Percentiles rank a stretch among this genome's conserved stretches.
phyloP scores from a whole-genome alignment of 306 rosid species.

The peach (Prunus persica) region DNA sequence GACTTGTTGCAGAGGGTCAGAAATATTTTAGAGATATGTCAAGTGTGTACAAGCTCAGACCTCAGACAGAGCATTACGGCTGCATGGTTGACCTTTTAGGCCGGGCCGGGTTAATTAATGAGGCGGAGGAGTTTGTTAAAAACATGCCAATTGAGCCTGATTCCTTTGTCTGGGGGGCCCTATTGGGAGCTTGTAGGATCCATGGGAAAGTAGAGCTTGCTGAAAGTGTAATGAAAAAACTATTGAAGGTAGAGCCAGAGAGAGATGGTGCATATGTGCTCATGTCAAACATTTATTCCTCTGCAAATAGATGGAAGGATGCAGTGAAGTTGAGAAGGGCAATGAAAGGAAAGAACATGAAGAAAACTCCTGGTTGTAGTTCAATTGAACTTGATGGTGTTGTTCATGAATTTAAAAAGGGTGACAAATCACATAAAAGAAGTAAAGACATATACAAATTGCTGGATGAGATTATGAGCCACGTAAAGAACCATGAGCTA shows the following conservation, averaged over 20 bases:
- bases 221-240: slow-evolving; percentile 26
- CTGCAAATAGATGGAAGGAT: slow-evolving; percentile 40
- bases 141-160: slow-evolving; percentile 42
- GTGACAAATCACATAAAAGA: slow-evolving; percentile 27
- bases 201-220: slow-evolving; percentile 37
- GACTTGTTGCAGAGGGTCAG: slow-evolving; percentile 40
- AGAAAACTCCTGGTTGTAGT: slow-evolving; percentile 45
- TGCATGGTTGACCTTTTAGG: slow-evolving; percentile 56
- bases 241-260: slow-evolving; percentile 28
- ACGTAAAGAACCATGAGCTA: slow-evolving; percentile 19
- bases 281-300: slow-evolving; percentile 41
- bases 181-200: slow-evolving; percentile 43
- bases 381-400: slow-evolving; percentile 39
- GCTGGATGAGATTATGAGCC: slow-evolving; percentile 23
- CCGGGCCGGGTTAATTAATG: slow-evolving; percentile 31
- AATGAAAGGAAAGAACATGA: slow-evolving; percentile 41
- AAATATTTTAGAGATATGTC: slow-evolving; percentile 35
- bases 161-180: slow-evolving; percentile 37
- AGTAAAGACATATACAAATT: slow-evolving; percentile 24
- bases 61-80: slow-evolving; percentile 40
- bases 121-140: slow-evolving; percentile 32
- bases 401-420: slow-evolving; percentile 39
- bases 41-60: slow-evolving; percentile 25
- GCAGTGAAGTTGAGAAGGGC: slow-evolving; percentile 40
- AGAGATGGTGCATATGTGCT: slow-evolving; percentile 38